Base-by-base conservation (phyloP, 768 basidiomycete species). In the Trametes elegans region DNA sequence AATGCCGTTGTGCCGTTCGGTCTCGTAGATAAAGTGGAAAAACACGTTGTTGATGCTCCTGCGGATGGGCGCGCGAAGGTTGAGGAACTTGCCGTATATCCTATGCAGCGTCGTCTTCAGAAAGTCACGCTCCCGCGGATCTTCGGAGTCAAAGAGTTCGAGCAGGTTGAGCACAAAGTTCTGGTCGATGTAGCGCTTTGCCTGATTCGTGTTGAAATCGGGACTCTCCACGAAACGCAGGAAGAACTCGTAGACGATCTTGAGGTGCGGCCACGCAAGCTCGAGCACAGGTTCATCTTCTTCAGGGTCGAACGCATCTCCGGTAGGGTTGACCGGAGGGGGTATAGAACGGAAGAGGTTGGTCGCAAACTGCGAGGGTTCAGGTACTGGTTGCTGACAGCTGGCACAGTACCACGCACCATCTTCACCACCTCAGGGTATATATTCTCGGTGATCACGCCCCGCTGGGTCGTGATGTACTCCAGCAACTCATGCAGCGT, bases 241-340 rank as follows among this genome's bases (percentile, higher is more conserved):
- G 83, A 99, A 99, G 74, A 99, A 98, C 73, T 99, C 97, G 76
- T 99, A 99, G 48, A 99, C 97, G 62, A 99, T 95, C 71, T 99
- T 95, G 53, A 99, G 81, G 71, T 99, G 97, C 35, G 97, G 97
- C 97, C 97, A 99, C 24, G 97, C 97, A 53, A 98, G 88, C 70
- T 99, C 97, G 56, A 99, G 81, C 2, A 99, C 97, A 7, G 97
- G 97, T 61, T 99, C 97, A 65, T 99, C 97, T 74, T 99, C 97
- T 73, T 99, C 97, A 19, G 97, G 97, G 69, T 99, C 97, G 68
- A 97, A 99, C 1, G 96, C 97, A 70, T 99, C 97, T 49, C 97
- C 97, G 11, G 86, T 90, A 5, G 97, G 97, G 67, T 99, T 99
- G 55, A 98, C 96, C 39, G 95, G 97, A 65, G 97, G 97, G 74